phyloP scores from a whole-genome alignment of 1,284 basidiomycete genomes.

The Ceratobasidium sp. region DNA sequence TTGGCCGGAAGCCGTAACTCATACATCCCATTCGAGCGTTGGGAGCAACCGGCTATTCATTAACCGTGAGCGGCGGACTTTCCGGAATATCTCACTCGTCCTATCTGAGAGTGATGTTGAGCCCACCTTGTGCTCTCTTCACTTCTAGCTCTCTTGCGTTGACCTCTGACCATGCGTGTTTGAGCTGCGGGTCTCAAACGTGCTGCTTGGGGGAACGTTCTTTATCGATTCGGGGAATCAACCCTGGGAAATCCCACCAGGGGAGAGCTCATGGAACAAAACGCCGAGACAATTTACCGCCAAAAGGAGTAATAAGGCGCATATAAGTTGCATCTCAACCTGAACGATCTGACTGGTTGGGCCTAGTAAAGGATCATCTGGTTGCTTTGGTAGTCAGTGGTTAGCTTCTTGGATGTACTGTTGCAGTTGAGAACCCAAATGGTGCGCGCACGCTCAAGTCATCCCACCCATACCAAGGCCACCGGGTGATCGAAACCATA shows the following conservation, averaged over 20 bases:
- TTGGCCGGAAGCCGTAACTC: neutral
- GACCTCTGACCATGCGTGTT: neutral
- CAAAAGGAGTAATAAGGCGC: neutral
- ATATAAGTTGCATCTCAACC: neutral
- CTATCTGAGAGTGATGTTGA: neutral
- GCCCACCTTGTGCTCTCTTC: constrained; percentile 5
- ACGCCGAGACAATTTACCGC: neutral
- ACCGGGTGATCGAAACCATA: neutral
- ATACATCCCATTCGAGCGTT: constrained; percentile 2
- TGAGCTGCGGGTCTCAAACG: constrained; percentile 5
- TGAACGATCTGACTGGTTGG: neutral
- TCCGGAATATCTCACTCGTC: neutral
- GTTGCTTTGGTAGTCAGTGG: neutral
- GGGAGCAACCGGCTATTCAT: constrained; percentile 6
- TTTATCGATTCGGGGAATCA: no score
- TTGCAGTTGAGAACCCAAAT: neutral
- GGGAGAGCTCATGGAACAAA: neutral
- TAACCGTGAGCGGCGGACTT: neutral
- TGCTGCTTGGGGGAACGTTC: neutral
- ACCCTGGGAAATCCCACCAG: neutral
- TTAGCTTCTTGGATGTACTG: neutral
- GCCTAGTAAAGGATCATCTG: no score
- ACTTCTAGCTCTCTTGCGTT: neutral
- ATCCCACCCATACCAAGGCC: neutral
- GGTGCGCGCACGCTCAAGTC: constrained; percentile 6